Evolutionary conservation across 2,329 filamentous ascomycete species (phyloP), one percentile per base, ranked within the genome.

Genomic region (Neodidymelliopsis sp.): DNA sequence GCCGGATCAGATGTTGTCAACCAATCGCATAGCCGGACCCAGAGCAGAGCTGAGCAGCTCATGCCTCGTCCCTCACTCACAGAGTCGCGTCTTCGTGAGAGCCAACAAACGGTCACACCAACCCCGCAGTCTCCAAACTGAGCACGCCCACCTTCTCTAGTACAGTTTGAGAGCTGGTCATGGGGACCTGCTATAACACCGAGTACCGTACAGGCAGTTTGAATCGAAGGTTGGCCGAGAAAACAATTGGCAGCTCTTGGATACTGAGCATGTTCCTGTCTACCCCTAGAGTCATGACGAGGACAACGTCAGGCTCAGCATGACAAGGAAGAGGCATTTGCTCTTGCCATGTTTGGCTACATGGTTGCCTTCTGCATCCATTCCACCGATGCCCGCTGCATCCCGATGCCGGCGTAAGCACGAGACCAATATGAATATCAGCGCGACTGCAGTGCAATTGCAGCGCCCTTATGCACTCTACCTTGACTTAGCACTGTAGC

Each of bases 41-140:
- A 58, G 16, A 58, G 52, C 30, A 62, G 42, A 25, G 38, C 23
- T 27, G 49, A 52, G 27, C 42, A 42, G 29, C 45, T 34, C 4
- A 43, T 42, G 31, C 30, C 53, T 20, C 60, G 67, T 39, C 64
- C 66, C 1, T 57, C 52, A 13, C 39, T 66, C 10, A 36, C 43
- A 41, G 57, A 57, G 2, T 40, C 40, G 12, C 59, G 54, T 24
- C 40, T 56, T 25, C 47, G 51, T 4, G 63, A 60, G 22, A 70
- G 69, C 24, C 62, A 72, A 48, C 56, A 55, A 51, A 71, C 67
- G 1, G 49, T 69, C 10, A 61, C 57, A 9, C 29, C 40, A 15
- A 19, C 15, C 15, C 9, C 22, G 12, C 13, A 23, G 12, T 31
- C 40, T 18, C 40, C 47, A 4, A 22, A 36, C 1, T 50, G 30